Base-by-base conservation (phyloP, 306 rosid species). In the Albizia julibrissin region DNA sequence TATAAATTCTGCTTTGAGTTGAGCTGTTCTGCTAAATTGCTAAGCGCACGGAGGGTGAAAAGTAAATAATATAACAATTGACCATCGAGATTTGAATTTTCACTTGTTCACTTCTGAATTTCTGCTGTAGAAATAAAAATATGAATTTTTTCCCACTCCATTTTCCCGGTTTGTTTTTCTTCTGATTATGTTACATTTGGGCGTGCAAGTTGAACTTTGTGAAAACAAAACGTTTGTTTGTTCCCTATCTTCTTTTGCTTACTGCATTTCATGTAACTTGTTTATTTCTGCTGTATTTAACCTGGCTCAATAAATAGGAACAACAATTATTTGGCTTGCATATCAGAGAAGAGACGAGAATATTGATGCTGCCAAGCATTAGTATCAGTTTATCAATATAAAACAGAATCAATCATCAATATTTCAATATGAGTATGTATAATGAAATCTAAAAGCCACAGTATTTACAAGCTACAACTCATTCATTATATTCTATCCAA, bases 271-370 rank as follows among this genome's bases (percentile, higher is more conserved):
- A 78, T 74, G 79, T 62, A 29, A 47, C 39, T 78, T 27, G 15
- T 85, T 44, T 43, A 15, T 52, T 78, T 68, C 34, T n/a, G 14
- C 18, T 77, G 39, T 18, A 58, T 71, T 80, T 26, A 16, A n/a
- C 65, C 50, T 44, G 22, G 26, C 71, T 79, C 31, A 16, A 43
- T 10, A 8, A 79, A n/a, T 75, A 18, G 62, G 42, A 54, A 54
- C 72, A 50, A 58, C 75, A 18, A 44, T 54, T 69, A 33, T 26
- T 42, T 14, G 70, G 68, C 80, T 49, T 39, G 26, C n/a, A 4
- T 64, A n/a, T 47, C 71, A 79, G 44, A 68, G 80, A 81, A 22
- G 78, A 43, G 37, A 27, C 24, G 22, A 49, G 68, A 70, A 43
- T 49, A 21, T 44, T 61, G 69, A 64, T 62, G 52, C 37, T 77